Base-by-base conservation (phyloP, 768 basidiomycete genomes). In the Mycena floridula region DNA sequence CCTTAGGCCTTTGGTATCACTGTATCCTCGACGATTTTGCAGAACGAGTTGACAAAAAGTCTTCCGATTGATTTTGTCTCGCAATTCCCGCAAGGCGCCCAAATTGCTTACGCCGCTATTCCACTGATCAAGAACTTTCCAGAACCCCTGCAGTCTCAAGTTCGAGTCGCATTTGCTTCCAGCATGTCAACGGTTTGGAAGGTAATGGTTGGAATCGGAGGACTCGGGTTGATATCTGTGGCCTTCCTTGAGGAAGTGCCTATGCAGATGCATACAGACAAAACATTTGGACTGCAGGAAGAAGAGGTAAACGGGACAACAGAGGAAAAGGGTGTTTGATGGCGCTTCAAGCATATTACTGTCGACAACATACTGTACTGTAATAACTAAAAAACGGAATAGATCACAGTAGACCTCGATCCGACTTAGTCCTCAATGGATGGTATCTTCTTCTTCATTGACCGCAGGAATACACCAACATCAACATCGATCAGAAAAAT, bases 21-120 rank as follows among this genome's bases (percentile, higher is more conserved):
- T 9, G 56, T 67, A 41, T 64, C 63, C 11, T 54, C 58, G 8
- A 54, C 59, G 11, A 47, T 66, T 38, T 55, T 69, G 7, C 56
- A 64, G 40, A 69, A 67, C 52, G 25, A 59, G 47, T 60, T 70
- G 58, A 66, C 65, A 15, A 28, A 18, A 5, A 54, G 48, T 20
- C 46, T 43, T 0, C 58, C 67, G 0, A 59, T 66, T 0, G 35
- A 39, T 4, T 55, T 23, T 25, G 25, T 2, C 25, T 49, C 18
- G 44, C 56, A 42, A 37, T 42, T 24, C 36, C 39, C 18, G 37
- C 43, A 5, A 22, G 41, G 27, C 46, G 45, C 9, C 18, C 52
- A 25, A 30, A 37, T 63, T 43, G 46, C 61, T n/a, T 64, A 60
- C 50, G 48, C 58, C 12, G 46, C 52, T 13, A 61, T 63, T 46